Evolutionary conservation across 768 basidiomycete genomes (phyloP).

Genomic region (Pulveroboletus sp.): DNA sequence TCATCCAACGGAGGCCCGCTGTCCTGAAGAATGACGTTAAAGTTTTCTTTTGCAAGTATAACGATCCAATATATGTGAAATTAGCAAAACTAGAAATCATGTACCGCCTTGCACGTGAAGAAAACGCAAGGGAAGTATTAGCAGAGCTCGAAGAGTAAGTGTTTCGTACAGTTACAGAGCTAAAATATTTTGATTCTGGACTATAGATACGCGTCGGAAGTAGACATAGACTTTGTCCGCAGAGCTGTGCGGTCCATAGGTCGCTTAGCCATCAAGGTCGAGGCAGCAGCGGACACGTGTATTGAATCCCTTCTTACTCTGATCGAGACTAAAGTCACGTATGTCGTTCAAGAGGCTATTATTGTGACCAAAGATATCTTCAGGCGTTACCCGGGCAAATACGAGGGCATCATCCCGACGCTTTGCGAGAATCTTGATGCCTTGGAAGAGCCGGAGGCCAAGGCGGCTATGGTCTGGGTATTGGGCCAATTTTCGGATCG

Average conservation of each 20-base stretch:
- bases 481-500: constrained; percentile 93
- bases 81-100: constrained; percentile 98
- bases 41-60: constrained; percentile 99
- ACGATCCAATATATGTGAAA: constrained; percentile 98
- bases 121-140: constrained; percentile 89
- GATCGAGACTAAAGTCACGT: constrained; percentile 89
- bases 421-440: constrained; percentile 90
- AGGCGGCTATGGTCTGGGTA: constrained; percentile 98
- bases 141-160: constrained; percentile 91
- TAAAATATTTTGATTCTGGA: neutral
- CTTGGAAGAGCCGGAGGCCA: constrained; percentile 93
- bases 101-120: constrained; percentile 93
- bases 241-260: constrained; percentile 98
- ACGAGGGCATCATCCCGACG: constrained; percentile 92
- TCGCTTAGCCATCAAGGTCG: constrained; percentile 95
- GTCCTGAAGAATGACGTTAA: constrained; percentile 97
- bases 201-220: constrained; percentile 90
- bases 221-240: constrained; percentile 96
- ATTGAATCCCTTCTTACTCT: constrained; percentile 82
- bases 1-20: constrained; percentile 90
- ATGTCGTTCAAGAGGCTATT: constrained; percentile 95
- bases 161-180: neutral
- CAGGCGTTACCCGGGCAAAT: constrained; percentile 92
- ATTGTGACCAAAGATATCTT: constrained; percentile 99
- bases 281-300: constrained; percentile 82